Percentiles rank a stretch among this genome's conserved stretches.
Evolutionary conservation across 2,329 filamentous ascomycete species (phyloP).

Genomic region (Hypoxylon rubiginosum): DNA sequence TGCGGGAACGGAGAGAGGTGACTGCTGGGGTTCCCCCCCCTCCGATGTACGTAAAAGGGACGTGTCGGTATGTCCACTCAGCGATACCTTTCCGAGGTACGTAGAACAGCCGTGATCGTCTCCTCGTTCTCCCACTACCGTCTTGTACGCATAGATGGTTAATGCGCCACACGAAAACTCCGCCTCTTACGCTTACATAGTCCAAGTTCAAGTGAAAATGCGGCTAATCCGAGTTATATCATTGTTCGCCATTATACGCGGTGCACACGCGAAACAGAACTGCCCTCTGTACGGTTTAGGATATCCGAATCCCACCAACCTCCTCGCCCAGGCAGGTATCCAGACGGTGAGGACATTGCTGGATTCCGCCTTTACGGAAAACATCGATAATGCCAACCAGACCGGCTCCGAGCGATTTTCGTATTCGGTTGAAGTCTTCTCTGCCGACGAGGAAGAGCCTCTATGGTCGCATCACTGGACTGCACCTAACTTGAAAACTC

Average conservation of each 20-base stretch:
- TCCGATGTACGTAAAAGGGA: not conserved
- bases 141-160: not conserved
- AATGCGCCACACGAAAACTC: not conserved
- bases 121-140: not conserved
- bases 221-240: constrained; percentile 5
- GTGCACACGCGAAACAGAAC: constrained; percentile 45
- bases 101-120: not conserved
- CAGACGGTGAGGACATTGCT: constrained; percentile 40
- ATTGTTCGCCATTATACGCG: constrained; percentile 4
- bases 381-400: constrained; percentile 50
- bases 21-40: not conserved
- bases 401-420: constrained; percentile 49
- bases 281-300: constrained; percentile 53
- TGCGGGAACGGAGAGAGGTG: not conserved
- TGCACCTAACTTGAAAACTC: constrained; percentile 47
- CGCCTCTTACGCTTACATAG: not conserved
- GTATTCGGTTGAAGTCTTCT: constrained; percentile 53
- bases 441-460: constrained; percentile 45
- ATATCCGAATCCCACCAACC: constrained; percentile 49
- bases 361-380: constrained; percentile 44
- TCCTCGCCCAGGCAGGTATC: constrained; percentile 41
- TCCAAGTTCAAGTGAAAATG: constrained; percentile 13
- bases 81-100: not conserved
- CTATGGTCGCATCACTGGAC: constrained; percentile 50
- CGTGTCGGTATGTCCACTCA: not conserved